Base-by-base conservation (phyloP, 2,329 filamentous ascomycete genomes). In the Exophiala dermatitidis region DNA sequence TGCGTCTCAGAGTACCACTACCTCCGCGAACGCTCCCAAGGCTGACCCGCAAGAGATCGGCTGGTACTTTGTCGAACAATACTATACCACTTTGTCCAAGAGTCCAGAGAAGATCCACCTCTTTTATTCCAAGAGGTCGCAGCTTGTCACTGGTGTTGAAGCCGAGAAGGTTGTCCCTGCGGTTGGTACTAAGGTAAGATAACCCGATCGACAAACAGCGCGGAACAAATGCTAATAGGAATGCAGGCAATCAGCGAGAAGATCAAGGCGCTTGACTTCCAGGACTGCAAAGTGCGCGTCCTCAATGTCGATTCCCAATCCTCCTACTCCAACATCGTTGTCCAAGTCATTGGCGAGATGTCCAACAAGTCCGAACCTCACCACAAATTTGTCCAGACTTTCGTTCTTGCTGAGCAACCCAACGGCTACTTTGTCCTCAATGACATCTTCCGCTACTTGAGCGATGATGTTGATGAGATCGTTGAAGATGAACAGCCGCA, bases 1-100 rank as follows among this genome's bases (percentile, higher is more conserved):
- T 40, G 58, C 56, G 12, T 62, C 60, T 47, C 61, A 63, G 38
- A 60, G 60, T 53, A 61, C 60, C 10, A 56, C 56, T 32, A 53
- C 61, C 31, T 58, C 58, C 9, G 50, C 54, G 31, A 50, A 62
- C 44, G 48, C 66, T 28, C 74, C 77, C 41, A 60, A 62, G 52
- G 54, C 64, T 10, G 56, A 79, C 82, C 59, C 76, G 75, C 65
- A 96, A 95, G 77, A 97, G 76, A 90, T 98, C 63, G 93, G 90
- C 72, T 98, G 93, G 93, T 97, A 91, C 76, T 98, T 98, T 65
- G 93, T 98, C 54, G 90, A 97, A 80, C 90, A 95, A 73, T 98
- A 96, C 79, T 98, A 98, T 76, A 97, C 88, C 64, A 98, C 90
- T 58, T 76, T 98, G 68, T 96, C 90, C 82, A 90, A 91, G 74